Percentiles rank a stretch among this genome's conserved stretches.
Evolutionary conservation across 345 rosid genomes (phyloP).

Genomic region (Bruguiera gymnorhiza): DNA sequence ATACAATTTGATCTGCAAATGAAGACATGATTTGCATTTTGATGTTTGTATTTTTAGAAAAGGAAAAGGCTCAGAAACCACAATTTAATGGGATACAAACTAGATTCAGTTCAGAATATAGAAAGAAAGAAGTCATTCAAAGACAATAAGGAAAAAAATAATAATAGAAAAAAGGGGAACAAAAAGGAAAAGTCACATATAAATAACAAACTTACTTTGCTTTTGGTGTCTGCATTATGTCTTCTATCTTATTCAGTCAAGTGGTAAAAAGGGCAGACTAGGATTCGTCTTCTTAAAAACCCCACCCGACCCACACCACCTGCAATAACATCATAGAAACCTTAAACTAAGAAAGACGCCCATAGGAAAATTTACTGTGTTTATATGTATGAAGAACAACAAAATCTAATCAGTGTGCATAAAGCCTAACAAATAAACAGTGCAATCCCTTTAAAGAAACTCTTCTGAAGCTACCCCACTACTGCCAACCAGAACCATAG

Average conservation of each 20-base stretch:
- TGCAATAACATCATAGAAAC: conserved; percentile 39
- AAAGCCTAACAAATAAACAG: conserved; percentile 49
- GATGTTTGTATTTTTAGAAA: too few relatives aligned
- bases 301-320: conserved; percentile 51
- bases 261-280: conserved; percentile 14
- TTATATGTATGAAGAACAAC: conserved; percentile 15
- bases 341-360: conserved; percentile 34
- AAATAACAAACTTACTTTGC: conserved; percentile 47
- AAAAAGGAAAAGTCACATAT: neutral
- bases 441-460: conserved; percentile 78
- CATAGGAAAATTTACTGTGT: conserved; percentile 27
- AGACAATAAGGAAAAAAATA: too few relatives aligned
- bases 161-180: neutral
- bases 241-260: conserved; percentile 27
- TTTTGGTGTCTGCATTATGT: conserved; percentile 83
- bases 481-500: conserved; percentile 62
- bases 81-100: too few relatives aligned
- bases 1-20: too few relatives aligned
- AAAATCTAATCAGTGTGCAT: conserved; percentile 31
- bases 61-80: too few relatives aligned
- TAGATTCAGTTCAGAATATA: too few relatives aligned
- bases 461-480: conserved; percentile 80
- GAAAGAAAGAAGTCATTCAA: too few relatives aligned
- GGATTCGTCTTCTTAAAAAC: conserved; percentile 28
- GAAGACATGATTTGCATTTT: too few relatives aligned